Evolutionary conservation across 495 filamentous ascomycete species (phyloP), one percentile per base, ranked within the genome.

Genomic region (Penicillium samsonianum): DNA sequence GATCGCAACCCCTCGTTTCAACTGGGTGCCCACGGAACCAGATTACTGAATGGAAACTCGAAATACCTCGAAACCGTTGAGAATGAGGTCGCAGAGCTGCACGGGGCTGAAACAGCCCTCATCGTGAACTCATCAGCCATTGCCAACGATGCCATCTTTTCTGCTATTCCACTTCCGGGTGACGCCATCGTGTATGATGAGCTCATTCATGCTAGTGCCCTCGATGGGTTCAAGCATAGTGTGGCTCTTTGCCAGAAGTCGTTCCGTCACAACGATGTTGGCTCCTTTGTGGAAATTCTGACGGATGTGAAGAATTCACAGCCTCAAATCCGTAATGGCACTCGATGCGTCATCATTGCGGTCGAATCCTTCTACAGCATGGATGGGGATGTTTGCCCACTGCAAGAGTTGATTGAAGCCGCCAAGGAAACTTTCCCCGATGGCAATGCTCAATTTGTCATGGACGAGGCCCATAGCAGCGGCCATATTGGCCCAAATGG

Each of bases 321-420:
- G 12, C 53, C 62, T 5, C 25, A 51, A 16, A 41, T 76, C 9
- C 45, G 42, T 26, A 45, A 59, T 7, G 69, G 70, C 4, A 62
- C 65, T 19, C 42, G 47, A 16, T 43, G 43, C n/a, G 52, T 67
- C 16, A 82, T 90, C 61, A 73, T 90, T 25, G 82, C 82, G 1
- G 74, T 89, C 0, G 87, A 90, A 63, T 73, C 76, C 9, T 64
- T 88, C 19, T 90, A 90, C 65, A 86, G 82, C 56, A 90, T 90
- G 87, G 85, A 89, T 61, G 87, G 87, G 5, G 85, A 89, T 65
- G 57, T 84, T 2, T 76, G 73, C 10, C 84, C 83, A 0, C 64
- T 89, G 16, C 44, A 57, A 9, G 67, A 81, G n/a, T 73, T 89
- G 44, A 72, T 85, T 5, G 61, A 71, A 5, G 48, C 73, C 1